A percentile compares a stretch with the other conserved stretches of the same genome.
Evolutionary conservation across 176 grass and related monocot species (phyloP).

Genomic region (Aegilops longissima): DNA sequence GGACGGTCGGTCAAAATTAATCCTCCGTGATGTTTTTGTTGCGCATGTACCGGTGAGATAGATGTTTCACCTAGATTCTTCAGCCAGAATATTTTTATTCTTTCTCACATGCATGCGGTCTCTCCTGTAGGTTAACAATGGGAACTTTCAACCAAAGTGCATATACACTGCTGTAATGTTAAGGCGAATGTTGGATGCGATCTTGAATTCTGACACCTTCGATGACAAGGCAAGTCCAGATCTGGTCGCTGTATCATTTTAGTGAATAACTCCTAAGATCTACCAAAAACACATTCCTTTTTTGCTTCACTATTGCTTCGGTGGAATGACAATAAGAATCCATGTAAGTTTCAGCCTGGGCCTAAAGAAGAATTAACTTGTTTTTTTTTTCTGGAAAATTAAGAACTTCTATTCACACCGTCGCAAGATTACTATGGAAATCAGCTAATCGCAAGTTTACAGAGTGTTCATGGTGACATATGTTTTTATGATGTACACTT

Average conservation of each 20-base stretch:
- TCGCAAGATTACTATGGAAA: background rate
- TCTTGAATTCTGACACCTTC: slow-evolving; percentile 78
- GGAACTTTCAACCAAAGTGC: slow-evolving; percentile 77
- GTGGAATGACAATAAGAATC: slow-evolving; percentile 25
- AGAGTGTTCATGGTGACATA: background rate
- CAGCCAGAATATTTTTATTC: slow-evolving; percentile 10
- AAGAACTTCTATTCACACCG: background rate
- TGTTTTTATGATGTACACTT: slow-evolving; percentile 2
- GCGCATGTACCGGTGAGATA: slow-evolving; percentile 88
- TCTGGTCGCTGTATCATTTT: background rate
- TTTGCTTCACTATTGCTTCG: background rate
- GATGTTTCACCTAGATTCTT: slow-evolving; percentile 32
- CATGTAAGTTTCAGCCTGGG: background rate
- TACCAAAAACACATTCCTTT: background rate
- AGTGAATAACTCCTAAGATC: background rate
- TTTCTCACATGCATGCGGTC: background rate
- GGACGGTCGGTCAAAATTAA: slow-evolving; percentile 66
- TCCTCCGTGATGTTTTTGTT: slow-evolving; percentile 81
- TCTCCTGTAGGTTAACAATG: slow-evolving; percentile 52
- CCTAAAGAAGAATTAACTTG: slow-evolving; percentile 7
- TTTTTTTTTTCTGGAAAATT: background rate
- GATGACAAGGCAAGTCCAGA: slow-evolving; percentile 85
- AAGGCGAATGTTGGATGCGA: slow-evolving; percentile 91
- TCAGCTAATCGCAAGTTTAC: background rate
- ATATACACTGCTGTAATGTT: slow-evolving; percentile 94